Percentiles rank a stretch among this genome's conserved stretches.
Evolutionary conservation across 306 rosid species (phyloP).

Genomic region (Phaseolus lunatus): DNA sequence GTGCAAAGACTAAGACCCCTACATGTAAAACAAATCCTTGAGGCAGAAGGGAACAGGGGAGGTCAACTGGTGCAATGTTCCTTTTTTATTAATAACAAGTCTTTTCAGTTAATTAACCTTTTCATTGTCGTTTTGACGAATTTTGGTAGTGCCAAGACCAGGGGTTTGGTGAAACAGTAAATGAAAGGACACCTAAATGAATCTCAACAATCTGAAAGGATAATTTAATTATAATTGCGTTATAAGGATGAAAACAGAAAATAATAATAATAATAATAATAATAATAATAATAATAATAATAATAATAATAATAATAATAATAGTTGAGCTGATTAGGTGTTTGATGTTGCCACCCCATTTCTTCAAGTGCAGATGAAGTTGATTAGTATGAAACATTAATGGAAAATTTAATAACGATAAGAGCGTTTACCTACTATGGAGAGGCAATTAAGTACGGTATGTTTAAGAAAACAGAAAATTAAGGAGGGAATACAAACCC

Average conservation of each 20-base stretch:
- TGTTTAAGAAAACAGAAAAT: constrained; percentile 19
- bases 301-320: background rate
- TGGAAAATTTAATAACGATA: constrained; percentile 35
- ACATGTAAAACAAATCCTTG: background rate
- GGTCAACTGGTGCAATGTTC: constrained; percentile 50
- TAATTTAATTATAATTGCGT: constrained; percentile 33
- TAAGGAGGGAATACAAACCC: constrained; percentile 6
- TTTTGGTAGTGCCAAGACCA: constrained; percentile 35
- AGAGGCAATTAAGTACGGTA: constrained; percentile 17
- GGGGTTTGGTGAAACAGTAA: constrained; percentile 54
- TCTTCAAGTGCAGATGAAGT: constrained; percentile 57
- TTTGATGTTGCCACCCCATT: constrained; percentile 48
- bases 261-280: too few relatives aligned
- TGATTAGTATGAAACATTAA: constrained; percentile 37
- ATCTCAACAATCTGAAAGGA: constrained; percentile 42
- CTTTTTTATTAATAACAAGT: constrained; percentile 22
- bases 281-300: background rate
- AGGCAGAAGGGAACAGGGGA: constrained; percentile 28
- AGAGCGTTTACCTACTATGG: constrained; percentile 45
- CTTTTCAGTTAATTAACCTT: constrained; percentile 35
- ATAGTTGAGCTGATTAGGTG: constrained; percentile 54
- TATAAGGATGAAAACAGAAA: background rate
- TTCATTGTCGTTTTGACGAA: constrained; percentile 47
- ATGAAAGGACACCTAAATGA: constrained; percentile 56
- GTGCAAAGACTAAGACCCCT: constrained; percentile 11